These are phyloP conservation scores for Mycena metata DNA, from an alignment of 768 basidiomycete species.

Conservation along the genomic window DNA sequence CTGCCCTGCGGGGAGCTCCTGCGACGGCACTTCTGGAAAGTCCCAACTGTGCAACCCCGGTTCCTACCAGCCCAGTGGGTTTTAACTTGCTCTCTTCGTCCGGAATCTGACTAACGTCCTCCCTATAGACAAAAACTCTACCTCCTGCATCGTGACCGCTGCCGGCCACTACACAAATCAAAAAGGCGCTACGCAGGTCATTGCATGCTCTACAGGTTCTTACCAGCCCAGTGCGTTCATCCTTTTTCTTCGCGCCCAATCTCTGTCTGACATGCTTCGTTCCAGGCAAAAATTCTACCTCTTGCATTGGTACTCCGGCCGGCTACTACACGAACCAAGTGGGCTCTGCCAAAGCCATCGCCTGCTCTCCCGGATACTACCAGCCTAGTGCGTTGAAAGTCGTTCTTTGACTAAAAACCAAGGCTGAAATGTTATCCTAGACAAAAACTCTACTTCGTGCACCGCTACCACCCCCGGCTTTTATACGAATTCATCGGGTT, in stretches of 20 bases:
- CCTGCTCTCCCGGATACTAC: constrained; percentile 17
- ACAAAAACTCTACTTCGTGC: not conserved
- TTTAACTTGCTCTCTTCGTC: not conserved
- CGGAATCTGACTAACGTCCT: not conserved
- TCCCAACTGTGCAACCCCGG: no score
- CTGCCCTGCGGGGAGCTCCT: no score
- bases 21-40: no score
- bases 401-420: no score
- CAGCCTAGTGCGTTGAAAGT: constrained; percentile 31
- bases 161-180: not conserved
- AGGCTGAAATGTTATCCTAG: no score
- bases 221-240: constrained; percentile 28
- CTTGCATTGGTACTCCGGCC: constrained; percentile 1
- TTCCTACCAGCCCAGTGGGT: no score
- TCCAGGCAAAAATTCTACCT: not conserved
- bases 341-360: not conserved
- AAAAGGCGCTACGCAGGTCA: not conserved
- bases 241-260: not conserved
- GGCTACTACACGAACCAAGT: not conserved
- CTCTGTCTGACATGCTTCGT: not conserved
- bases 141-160: not conserved
- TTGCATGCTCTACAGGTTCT: constrained; percentile 9
- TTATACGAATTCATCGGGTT: no score
- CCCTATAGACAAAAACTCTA: not conserved
- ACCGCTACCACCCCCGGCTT: not conserved